Conservation (phyloP, 345 rosid genomes). For the Pelargonium nanum region DNA sequence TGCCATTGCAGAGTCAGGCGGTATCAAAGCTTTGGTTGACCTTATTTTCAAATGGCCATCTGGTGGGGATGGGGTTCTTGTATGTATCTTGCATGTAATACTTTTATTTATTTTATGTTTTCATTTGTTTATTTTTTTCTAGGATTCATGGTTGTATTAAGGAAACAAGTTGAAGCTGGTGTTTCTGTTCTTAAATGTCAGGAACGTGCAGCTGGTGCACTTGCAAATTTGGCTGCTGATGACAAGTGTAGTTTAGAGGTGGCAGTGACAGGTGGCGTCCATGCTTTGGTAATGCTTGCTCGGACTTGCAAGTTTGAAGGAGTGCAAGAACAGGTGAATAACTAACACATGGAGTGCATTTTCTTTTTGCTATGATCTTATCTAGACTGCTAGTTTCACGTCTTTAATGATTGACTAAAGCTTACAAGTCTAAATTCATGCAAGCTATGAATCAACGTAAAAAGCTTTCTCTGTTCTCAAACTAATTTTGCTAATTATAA, state of each 20-base stretch:
- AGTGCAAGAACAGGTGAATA: conserved; percentile 73
- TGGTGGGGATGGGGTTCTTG: conserved; percentile 77
- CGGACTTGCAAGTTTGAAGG: conserved; percentile 73
- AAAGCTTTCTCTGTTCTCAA: too few relatives aligned
- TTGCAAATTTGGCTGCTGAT: conserved; percentile 84
- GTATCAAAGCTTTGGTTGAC: conserved; percentile 64
- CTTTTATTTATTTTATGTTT: neutral
- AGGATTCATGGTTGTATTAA: neutral
- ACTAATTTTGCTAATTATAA: neutral
- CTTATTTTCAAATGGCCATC: conserved; percentile 72
- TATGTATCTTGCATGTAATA: conserved; percentile 8
- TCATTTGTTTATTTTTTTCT: neutral
- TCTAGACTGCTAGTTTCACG: neutral
- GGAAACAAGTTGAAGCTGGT: neutral
- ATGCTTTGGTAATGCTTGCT: conserved; percentile 72
- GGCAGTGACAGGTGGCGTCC: conserved; percentile 65
- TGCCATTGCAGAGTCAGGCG: conserved; percentile 74
- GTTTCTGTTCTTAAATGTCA: conserved; percentile 13
- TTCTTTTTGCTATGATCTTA: neutral
- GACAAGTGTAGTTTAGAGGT: conserved; percentile 80
- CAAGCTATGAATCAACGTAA: too few relatives aligned
- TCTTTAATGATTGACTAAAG: neutral
- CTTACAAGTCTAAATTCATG: neutral
- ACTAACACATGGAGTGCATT: neutral
- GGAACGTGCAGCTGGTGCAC: conserved; percentile 88